These are phyloP conservation scores for Phanerodontia chrysosporium DNA, from an alignment of 768 basidiomycete species.

Conservation along the genomic window DNA sequence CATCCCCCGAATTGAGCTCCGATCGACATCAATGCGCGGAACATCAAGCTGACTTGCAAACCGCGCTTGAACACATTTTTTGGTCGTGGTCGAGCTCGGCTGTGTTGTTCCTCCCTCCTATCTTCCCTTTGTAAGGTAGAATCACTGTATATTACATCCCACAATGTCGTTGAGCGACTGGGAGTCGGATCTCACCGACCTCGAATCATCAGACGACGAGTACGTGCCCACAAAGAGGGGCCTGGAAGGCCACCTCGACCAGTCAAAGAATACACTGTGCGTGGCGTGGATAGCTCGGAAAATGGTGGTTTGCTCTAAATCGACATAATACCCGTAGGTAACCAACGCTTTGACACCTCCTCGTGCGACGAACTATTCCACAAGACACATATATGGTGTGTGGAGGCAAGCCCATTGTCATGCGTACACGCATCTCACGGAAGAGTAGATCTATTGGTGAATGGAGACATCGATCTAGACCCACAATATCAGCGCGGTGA, in stretches of 20 bases:
- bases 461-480: constrained; percentile 48
- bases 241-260: constrained; percentile 24
- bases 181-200: constrained; percentile 45
- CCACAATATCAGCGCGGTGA: constrained; percentile 66
- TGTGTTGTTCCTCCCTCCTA: not conserved
- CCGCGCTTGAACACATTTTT: not conserved
- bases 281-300: not conserved
- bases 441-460: constrained; percentile 42
- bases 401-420: constrained; percentile 1
- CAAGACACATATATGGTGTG: constrained; percentile 42
- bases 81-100: not conserved
- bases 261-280: constrained; percentile 25
- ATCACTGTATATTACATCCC: not conserved
- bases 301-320: not conserved
- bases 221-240: constrained; percentile 24
- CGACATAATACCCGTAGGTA: constrained; percentile 18
- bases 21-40: not conserved
- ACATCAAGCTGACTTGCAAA: not conserved
- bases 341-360: constrained; percentile 32
- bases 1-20: not conserved
- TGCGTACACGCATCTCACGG: not conserved
- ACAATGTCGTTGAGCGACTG: constrained; percentile 15
- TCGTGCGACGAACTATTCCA: constrained; percentile 37
- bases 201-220: constrained; percentile 36
- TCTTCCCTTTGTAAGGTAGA: not conserved